These are phyloP conservation scores for Cladophialophora yegresii DNA, from an alignment of 2,329 filamentous ascomycete genomes.

Conservation along the genomic window DNA sequence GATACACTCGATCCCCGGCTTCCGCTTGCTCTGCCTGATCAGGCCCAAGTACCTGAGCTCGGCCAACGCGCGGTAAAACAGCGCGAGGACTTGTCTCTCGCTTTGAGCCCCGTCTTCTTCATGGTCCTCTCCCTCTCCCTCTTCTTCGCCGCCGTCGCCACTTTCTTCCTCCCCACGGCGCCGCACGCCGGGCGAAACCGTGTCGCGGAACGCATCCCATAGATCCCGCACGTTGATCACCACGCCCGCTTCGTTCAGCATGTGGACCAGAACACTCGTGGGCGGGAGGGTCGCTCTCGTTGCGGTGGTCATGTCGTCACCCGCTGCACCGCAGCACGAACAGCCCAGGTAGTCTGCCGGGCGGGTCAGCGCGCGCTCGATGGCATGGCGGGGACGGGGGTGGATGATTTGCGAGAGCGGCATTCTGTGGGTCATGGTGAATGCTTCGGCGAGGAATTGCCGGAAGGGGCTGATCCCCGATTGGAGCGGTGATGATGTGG, in stretches of 20 bases:
- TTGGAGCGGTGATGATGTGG: conserved; percentile 4
- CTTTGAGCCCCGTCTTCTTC: conserved; percentile 36
- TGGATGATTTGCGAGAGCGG: conserved; percentile 61
- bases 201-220: conserved; percentile 58
- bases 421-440: conserved; percentile 60
- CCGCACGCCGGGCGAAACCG: conserved; percentile 2
- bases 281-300: conserved; percentile 56
- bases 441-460: conserved; percentile 58
- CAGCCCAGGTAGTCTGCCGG: conserved; percentile 65
- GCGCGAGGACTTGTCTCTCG: conserved; percentile 53
- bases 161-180: not conserved
- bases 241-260: conserved; percentile 64
- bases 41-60: conserved; percentile 85
- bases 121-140: conserved; percentile 40
- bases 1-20: conserved; percentile 78
- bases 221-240: conserved; percentile 64
- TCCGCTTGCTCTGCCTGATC: conserved; percentile 66
- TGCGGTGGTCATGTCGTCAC: conserved; percentile 35
- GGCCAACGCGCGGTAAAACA: conserved; percentile 82
- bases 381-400: conserved; percentile 59
- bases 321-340: conserved; percentile 48
- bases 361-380: conserved; percentile 61
- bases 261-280: conserved; percentile 61
- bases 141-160: conserved; percentile 31
- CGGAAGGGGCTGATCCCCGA: conserved; percentile 39